Conservation (phyloP, 1,284 basidiomycete species). For the Ganoderma sp. region DNA sequence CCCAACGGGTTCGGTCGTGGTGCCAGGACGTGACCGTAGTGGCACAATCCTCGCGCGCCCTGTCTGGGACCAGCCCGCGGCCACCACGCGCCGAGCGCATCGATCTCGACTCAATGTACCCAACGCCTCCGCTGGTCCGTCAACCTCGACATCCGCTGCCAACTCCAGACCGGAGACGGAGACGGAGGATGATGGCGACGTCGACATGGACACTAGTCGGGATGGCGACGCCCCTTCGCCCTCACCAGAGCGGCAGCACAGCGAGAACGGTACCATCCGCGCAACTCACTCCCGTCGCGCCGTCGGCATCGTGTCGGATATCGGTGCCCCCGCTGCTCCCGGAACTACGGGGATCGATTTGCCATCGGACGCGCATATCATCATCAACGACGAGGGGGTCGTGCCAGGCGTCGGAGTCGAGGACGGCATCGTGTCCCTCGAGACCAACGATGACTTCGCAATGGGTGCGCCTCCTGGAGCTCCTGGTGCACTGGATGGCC, state of each 20-base stretch:
- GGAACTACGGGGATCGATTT: constrained; percentile 49
- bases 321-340: constrained; percentile 41
- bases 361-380: constrained; percentile 66
- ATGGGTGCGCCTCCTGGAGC: constrained; percentile 87
- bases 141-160: constrained; percentile 59
- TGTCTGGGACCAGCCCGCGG: constrained; percentile 56
- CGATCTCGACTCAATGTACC: constrained; percentile 40
- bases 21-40: constrained; percentile 68
- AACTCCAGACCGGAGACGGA: constrained; percentile 72
- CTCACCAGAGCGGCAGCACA: constrained; percentile 50
- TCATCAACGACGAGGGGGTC: constrained; percentile 62
- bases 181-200: constrained; percentile 74
- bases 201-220: constrained; percentile 54
- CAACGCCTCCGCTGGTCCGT: constrained; percentile 44
- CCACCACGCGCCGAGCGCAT: constrained; percentile 38
- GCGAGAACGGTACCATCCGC: constrained; percentile 39
- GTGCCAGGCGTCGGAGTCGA: constrained; percentile 63
- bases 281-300: constrained; percentile 49
- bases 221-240: constrained; percentile 42
- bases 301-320: constrained; percentile 69
- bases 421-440: constrained; percentile 73
- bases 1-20: constrained; percentile 61
- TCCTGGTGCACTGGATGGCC: constrained; percentile 70
- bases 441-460: constrained; percentile 78
- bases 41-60: constrained; percentile 75